phyloP scores from a whole-genome alignment of 805 yeast species.

The Starmerella sirachaensis region DNA sequence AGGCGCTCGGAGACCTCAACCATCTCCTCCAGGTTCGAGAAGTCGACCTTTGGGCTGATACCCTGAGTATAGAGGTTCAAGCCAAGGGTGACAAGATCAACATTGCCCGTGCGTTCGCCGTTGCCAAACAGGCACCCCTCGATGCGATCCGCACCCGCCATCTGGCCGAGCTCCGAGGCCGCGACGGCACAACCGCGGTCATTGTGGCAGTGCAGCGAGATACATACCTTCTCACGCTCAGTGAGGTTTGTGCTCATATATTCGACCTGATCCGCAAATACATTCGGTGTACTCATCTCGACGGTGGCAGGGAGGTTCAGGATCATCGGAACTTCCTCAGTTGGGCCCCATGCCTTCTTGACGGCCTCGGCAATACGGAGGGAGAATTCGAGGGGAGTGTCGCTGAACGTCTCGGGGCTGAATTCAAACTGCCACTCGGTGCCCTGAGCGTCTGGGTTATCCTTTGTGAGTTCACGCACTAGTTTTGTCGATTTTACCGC shows the following conservation, averaged over 20 bases:
- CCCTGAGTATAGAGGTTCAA: constrained; percentile 73
- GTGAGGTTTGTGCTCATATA: constrained; percentile 49
- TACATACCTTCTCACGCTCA: constrained; percentile 57
- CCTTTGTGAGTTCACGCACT: constrained; percentile 58
- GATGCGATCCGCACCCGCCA: constrained; percentile 81
- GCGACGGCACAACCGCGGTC: constrained; percentile 87
- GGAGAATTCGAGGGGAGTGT: constrained; percentile 53
- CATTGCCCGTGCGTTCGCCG: constrained; percentile 83
- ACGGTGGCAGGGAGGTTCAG: constrained; percentile 80
- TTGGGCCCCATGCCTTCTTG: constrained; percentile 61
- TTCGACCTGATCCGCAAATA: constrained; percentile 77
- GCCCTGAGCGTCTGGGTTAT: constrained; percentile 30
- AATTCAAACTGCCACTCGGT: constrained; percentile 69
- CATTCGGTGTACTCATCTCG: constrained; percentile 69
- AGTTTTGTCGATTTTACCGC: constrained; percentile 54
- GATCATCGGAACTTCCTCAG: constrained; percentile 52
- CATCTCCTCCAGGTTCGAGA: constrained; percentile 51
- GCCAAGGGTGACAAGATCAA: constrained; percentile 67
- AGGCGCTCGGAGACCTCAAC: constrained; percentile 67
- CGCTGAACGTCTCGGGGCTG: constrained; percentile 71
- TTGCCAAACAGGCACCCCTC: constrained; percentile 80
- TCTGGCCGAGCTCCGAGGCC: constrained; percentile 67
- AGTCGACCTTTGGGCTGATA: constrained; percentile 55
- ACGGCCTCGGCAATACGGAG: constrained; percentile 63
- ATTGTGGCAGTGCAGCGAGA: constrained; percentile 72